These are phyloP conservation scores for Paraurostyla sp. DNA, from an alignment of 73 alveolate genomes.

Conservation along the genomic window DNA sequence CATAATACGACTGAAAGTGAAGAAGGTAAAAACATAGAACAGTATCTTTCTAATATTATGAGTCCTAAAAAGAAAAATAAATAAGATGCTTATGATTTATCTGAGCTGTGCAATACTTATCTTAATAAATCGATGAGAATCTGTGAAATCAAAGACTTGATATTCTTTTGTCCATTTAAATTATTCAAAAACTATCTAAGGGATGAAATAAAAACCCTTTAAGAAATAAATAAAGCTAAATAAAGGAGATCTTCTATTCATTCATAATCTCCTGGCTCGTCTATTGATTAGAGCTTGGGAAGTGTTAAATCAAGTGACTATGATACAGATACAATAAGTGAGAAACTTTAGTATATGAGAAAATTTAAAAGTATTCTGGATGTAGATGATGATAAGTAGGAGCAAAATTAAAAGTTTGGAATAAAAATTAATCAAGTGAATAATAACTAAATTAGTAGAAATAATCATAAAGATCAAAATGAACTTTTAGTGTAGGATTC, in stretches of 20 bases:
- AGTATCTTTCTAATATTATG: neutral
- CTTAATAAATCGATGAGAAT: neutral
- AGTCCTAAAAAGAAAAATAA: neutral
- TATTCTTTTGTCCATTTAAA: slow-evolving; percentile 31
- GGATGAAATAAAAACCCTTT: neutral
- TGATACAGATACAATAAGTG: neutral
- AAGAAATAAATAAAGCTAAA: neutral
- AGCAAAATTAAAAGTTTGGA: no score
- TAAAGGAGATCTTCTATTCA: no score
- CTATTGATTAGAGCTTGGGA: neutral
- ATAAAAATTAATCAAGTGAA: neutral
- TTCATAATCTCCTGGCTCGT: no score
- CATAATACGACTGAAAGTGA: no score
- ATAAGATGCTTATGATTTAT: neutral
- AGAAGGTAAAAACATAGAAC: no score
- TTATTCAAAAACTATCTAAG: neutral
- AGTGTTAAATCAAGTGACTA: slow-evolving; percentile 9
- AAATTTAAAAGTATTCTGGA: neutral
- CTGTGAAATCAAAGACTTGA: neutral
- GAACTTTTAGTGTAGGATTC: no score
- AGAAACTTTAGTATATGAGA: neutral
- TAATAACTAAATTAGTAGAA: no score
- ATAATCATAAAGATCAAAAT: no score
- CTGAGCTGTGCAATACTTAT: neutral
- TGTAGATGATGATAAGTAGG: neutral